Base-by-base conservation (phyloP, 108 stramenopile genomes). In the Chaetoceros tenuissimus region DNA sequence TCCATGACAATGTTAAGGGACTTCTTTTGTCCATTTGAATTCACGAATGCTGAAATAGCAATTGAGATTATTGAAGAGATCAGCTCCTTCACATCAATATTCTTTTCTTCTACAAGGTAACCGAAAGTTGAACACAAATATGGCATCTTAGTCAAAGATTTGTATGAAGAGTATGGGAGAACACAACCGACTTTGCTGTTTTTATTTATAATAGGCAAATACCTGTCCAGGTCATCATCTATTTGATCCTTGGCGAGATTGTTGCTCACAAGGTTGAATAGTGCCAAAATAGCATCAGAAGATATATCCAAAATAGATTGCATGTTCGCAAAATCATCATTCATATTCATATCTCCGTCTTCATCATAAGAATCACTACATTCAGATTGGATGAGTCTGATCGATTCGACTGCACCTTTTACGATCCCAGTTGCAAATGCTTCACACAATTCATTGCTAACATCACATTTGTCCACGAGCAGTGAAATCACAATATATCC, bases 401-500 rank as follows among this genome's bases (percentile, higher is more conserved):
- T 24, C 40, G 48, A 49, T 3, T 59, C 63, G 28, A 53, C 20
- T 24, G 48, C 56, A 29, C 48, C 64, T 22, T 52, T 29, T 2
- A 48, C 23, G 3, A 59, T 2, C 44, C 30, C 26, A 1, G 57
- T 59, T 1, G 57, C 43, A 20, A 59, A 19, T 1, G 26, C 44
- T 28, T 59, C 44, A 17, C 57, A 19, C 3, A 46, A 19, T 23
- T 59, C 46, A 10, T 34, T 30, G 3, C 26, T 21, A 1, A 55
- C 19, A 21, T 28, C 54, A 55, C 54, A 55, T 13, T 28, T 24
- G 2, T 31, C 60, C 17, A 51, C 50, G 17, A 61, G 25, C 7
- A n/a, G n/a, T 2, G 50, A 25, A 31, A 51, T 20, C 3, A 55
- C 31, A 40, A 63, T 51, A 22, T 63, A 34, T 1, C 62, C 62